Evolutionary conservation across 1,284 basidiomycete genomes (phyloP).

Genomic region (Fistulina hepatica): DNA sequence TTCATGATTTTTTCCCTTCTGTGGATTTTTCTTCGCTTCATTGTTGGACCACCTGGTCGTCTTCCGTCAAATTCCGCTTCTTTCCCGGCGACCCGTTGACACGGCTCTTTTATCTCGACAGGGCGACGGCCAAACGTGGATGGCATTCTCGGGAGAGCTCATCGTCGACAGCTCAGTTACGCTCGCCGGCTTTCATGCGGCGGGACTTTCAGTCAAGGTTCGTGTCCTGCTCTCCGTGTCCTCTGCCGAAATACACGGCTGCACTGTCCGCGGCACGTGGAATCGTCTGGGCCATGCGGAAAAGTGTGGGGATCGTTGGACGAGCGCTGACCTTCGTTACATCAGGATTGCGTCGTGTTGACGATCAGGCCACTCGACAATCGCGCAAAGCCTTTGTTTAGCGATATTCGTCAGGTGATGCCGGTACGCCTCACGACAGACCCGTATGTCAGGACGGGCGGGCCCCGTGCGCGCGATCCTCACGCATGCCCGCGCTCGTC

Average conservation of each 20-base stretch:
- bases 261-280: too few species aligned
- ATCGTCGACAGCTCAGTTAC: constrained; percentile 35
- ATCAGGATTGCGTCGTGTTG: constrained; percentile 53
- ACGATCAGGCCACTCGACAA: constrained; percentile 47
- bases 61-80: background rate
- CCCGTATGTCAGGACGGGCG: too few species aligned
- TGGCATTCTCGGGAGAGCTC: constrained; percentile 52
- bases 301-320: too few species aligned
- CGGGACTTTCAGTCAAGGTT: constrained; percentile 56
- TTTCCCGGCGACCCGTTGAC: background rate
- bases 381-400: constrained; percentile 42
- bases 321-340: too few species aligned
- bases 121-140: constrained; percentile 51
- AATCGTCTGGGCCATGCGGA: too few species aligned
- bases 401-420: constrained; percentile 44
- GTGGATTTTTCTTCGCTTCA: background rate
- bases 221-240: constrained; percentile 4
- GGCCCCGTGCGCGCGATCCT: too few species aligned
- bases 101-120: constrained; percentile 18
- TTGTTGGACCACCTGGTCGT: too few species aligned
- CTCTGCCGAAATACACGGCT: background rate
- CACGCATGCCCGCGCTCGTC: too few species aligned
- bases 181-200: constrained; percentile 50
- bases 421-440: constrained; percentile 62
- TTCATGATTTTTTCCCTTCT: constrained; percentile 9